These are phyloP conservation scores for Cercis canadensis DNA, from an alignment of 306 rosid genomes.

Conservation along the genomic window DNA sequence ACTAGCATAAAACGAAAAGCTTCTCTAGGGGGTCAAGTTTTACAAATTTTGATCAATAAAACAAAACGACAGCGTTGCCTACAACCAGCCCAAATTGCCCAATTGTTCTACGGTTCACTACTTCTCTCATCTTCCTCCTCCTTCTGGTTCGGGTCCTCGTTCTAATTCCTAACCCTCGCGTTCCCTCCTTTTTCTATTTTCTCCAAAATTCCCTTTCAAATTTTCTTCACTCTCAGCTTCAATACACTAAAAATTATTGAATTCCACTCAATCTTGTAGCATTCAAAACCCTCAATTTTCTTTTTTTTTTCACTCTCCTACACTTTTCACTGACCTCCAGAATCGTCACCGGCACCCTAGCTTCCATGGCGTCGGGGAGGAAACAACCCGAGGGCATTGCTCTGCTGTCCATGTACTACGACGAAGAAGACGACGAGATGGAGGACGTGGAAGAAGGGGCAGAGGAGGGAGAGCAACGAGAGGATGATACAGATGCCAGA, in stretches of 20 bases:
- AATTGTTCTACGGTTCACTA: too few species aligned
- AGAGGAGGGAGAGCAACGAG: slow-evolving; percentile 4
- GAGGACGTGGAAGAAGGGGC: slow-evolving; percentile 57
- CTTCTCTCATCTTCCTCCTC: too few species aligned
- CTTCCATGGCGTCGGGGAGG: slow-evolving; percentile 74
- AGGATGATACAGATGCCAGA: slow-evolving; percentile 39
- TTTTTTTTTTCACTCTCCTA: not conserved
- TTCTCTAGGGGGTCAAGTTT: too few species aligned
- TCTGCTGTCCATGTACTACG: slow-evolving; percentile 77
- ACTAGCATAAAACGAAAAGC: too few species aligned
- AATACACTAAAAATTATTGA: too few species aligned
- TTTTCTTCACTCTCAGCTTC: not conserved
- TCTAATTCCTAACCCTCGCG: not conserved
- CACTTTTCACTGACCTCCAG: not conserved
- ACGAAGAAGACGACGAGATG: slow-evolving; percentile 74
- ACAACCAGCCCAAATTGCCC: too few species aligned
- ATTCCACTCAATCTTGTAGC: not conserved
- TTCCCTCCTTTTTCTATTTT: too few species aligned
- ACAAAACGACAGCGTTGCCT: too few species aligned
- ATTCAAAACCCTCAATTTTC: not conserved
- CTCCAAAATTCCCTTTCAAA: not conserved
- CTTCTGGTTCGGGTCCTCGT: not conserved
- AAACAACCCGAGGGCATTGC: slow-evolving; percentile 81
- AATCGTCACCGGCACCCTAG: slow-evolving; percentile 38
- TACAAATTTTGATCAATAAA: too few species aligned